Conservation (phyloP, 257 asterid species). For the Solanum infundibuliforme region DNA sequence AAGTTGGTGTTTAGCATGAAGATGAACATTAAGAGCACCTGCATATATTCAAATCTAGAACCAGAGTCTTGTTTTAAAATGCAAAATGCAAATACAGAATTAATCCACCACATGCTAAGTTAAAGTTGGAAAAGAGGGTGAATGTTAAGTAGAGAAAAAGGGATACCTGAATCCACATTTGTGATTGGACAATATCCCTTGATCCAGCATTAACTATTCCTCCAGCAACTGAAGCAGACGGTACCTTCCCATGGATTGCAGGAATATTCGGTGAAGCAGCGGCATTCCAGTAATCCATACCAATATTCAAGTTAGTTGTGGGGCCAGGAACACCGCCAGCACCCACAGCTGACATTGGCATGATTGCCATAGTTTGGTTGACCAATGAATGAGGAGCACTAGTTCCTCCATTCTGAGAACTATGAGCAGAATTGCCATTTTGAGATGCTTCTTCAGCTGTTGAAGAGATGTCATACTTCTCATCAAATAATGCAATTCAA, state of each 20-base stretch:
- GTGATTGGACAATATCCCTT: constrained; percentile 62
- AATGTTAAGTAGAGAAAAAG: not conserved
- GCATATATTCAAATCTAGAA: not conserved
- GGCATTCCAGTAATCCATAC: constrained; percentile 85
- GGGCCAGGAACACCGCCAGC: constrained; percentile 73
- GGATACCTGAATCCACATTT: constrained; percentile 63
- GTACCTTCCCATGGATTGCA: constrained; percentile 54
- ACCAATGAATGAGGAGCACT: constrained; percentile 34
- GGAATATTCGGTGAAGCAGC: constrained; percentile 48
- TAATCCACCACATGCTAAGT: not conserved
- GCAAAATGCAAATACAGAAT: not conserved
- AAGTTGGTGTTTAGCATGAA: not conserved
- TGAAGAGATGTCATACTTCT: constrained; percentile 12
- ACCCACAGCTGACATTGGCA: constrained; percentile 50
- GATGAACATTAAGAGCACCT: not conserved
- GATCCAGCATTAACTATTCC: constrained; percentile 47
- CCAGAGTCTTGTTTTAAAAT: not conserved
- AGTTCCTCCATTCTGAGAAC: constrained; percentile 57
- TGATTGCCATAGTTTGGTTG: constrained; percentile 25
- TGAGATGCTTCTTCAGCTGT: constrained; percentile 58
- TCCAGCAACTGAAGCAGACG: constrained; percentile 44
- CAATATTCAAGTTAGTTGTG: constrained; percentile 79
- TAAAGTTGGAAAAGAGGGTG: not conserved
- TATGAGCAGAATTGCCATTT: constrained; percentile 48
- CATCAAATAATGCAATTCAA: constrained; percentile 1